Base-by-base conservation (phyloP, 345 rosid species). In the Hibiscus mutabilis region DNA sequence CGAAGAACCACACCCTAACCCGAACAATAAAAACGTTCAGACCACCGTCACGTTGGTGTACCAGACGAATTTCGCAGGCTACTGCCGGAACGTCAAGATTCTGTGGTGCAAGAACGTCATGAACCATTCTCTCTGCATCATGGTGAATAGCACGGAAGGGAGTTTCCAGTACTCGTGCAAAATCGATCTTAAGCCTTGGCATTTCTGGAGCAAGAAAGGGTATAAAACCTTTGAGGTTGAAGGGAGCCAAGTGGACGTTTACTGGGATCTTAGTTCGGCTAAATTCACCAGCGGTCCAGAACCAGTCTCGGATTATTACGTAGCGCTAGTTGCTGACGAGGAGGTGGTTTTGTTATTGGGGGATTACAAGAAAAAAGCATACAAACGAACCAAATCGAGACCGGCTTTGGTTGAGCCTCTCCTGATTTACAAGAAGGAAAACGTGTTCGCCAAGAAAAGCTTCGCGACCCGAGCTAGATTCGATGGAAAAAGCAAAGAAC, bases 321-420 rank as follows among this genome's bases (percentile, higher is more conserved):
- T 96, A 0, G 98, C 92, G 12, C 19, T 92, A 52, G 93, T 96
- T 66, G 86, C 91, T 3, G 90, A 92, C 6, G 97, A 91, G 60
- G 99, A 96, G 80, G 92, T 96, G 46, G 93, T 87, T 18, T 76
- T 96, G 49, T 61, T 92, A 64, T 27, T 96, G 76, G 99, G 99
- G 37, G 97, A 96, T 77, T 66, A 75, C 78, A 91, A 87, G 85
- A 88, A 89, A 40, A 96, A 92, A 60, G 93, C 97, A 1, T 96
- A 88, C 81, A 96, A 87, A 79, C 77, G 89, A 76, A 89, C 98
- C 0, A 91, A 89, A 68, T 83, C 96, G 13, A 84, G 94, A 73
- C 97, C 99, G 0, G 91, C 97, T 5, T 70, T 89, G 13, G 86
- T 85, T 3, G 97, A 91, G 18, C 83, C 94, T 6, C 52, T 78